Evolutionary conservation across 2,329 filamentous ascomycete genomes (phyloP).

Genomic region (Hirsutella minnesotensis): DNA sequence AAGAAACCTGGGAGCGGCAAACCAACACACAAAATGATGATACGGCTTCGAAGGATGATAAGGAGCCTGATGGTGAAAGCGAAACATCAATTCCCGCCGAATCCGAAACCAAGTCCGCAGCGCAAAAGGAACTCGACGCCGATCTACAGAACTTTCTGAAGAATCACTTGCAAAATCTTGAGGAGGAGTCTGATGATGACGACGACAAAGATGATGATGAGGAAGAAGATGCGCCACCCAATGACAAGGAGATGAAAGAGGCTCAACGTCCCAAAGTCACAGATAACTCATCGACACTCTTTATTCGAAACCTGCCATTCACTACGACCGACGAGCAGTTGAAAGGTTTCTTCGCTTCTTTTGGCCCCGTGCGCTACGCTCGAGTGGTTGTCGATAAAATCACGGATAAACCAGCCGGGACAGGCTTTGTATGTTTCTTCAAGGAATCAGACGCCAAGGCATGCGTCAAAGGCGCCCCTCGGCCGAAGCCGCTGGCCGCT

Average conservation of each 20-base stretch:
- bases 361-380: conserved; percentile 82
- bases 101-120: conserved; percentile 19
- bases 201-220: conserved; percentile 33
- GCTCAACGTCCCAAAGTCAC: conserved; percentile 25
- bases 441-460: conserved; percentile 60
- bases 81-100: conserved; percentile 17
- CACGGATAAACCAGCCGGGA: conserved; percentile 80
- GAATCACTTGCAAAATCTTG: conserved; percentile 44
- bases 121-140: conserved; percentile 30
- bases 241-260: conserved; percentile 26
- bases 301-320: conserved; percentile 90
- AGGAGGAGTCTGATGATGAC: conserved; percentile 42
- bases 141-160: conserved; percentile 45
- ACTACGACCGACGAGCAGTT: conserved; percentile 72
- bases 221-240: conserved; percentile 27
- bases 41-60: conserved; percentile 24
- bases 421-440: conserved; percentile 90
- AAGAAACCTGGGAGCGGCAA: conserved; percentile 67
- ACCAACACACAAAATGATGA: conserved; percentile 25
- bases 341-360: conserved; percentile 75
- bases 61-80: conserved; percentile 15
- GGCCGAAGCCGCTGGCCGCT: conserved; percentile 31
- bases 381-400: conserved; percentile 78
- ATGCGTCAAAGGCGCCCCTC: conserved; percentile 68
- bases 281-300: conserved; percentile 68